A percentile compares a stretch with the other conserved stretches of the same genome.
phyloP scores from a whole-genome alignment of 2,329 filamentous ascomycete species.

The Penicillium thymicola region DNA sequence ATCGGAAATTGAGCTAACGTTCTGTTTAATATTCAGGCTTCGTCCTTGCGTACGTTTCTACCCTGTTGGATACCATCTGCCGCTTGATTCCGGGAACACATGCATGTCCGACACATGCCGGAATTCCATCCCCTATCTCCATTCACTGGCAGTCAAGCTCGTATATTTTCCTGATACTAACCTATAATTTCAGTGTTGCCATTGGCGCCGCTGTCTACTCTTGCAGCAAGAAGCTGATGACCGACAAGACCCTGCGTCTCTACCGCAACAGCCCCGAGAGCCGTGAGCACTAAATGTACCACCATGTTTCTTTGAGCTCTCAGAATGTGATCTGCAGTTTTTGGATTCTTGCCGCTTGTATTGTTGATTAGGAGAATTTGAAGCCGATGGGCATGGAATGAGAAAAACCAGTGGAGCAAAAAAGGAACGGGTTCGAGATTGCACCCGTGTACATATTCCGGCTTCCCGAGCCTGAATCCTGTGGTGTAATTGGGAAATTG shows the following conservation, averaged over 20 bases:
- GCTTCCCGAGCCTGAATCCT: slow-evolving; percentile 26
- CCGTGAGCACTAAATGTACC: slow-evolving; percentile 40
- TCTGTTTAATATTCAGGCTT: slow-evolving; percentile 57
- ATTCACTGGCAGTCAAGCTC: slow-evolving; percentile 6
- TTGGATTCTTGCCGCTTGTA: slow-evolving; percentile 26
- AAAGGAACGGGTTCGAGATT: slow-evolving; percentile 25
- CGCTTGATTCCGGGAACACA: slow-evolving; percentile 12
- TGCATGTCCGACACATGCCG: slow-evolving; percentile 9
- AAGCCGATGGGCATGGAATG: slow-evolving; percentile 21
- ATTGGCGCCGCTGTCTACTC: slow-evolving; percentile 80
- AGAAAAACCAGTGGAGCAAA: slow-evolving; percentile 17
- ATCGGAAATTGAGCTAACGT: slow-evolving; percentile 13
- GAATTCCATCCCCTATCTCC: slow-evolving; percentile 21
- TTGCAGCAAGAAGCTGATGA: slow-evolving; percentile 72
- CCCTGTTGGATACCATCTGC: slow-evolving; percentile 10
- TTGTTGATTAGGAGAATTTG: slow-evolving; percentile 29
- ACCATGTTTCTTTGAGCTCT: slow-evolving; percentile 32
- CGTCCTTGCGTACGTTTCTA: slow-evolving; percentile 71
- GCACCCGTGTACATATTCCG: slow-evolving; percentile 39
- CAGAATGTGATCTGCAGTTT: slow-evolving; percentile 27
- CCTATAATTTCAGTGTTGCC: slow-evolving; percentile 53
- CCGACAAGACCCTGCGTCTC: slow-evolving; percentile 91
- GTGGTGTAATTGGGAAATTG: slow-evolving; percentile 29
- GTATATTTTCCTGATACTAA: slow-evolving; percentile 16
- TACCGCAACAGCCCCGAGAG: slow-evolving; percentile 61